Conservation (phyloP, 768 basidiomycete genomes). For the Dentipellis sp. region DNA sequence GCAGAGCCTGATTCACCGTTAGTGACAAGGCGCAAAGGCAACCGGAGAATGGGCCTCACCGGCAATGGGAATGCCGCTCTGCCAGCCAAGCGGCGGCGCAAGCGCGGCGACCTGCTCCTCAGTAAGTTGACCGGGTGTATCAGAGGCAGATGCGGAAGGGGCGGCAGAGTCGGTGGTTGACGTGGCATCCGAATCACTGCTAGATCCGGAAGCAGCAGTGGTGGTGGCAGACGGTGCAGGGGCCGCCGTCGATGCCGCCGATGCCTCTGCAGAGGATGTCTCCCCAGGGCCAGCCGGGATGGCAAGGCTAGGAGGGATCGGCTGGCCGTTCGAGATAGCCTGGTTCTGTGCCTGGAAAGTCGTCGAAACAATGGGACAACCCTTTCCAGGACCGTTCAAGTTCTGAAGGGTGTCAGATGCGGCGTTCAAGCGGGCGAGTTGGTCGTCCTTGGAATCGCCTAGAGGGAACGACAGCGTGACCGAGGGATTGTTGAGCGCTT, state of each 20-base stretch:
- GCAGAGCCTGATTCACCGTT: slow-evolving; percentile 13
- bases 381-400: slow-evolving; percentile 17
- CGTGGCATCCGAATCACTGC: neutral
- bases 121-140: neutral
- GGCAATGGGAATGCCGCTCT: slow-evolving; percentile 15
- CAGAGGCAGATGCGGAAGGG: neutral
- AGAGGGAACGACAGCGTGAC: slow-evolving; percentile 18
- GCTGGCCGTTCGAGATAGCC: neutral
- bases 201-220: neutral
- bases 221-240: too few relatives aligned
- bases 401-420: slow-evolving; percentile 20
- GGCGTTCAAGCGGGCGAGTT: slow-evolving; percentile 16
- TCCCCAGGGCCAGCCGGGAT: neutral
- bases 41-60: neutral
- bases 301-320: neutral
- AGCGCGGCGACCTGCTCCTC: slow-evolving; percentile 5
- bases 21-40: neutral
- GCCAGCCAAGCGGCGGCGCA: slow-evolving; percentile 16
- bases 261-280: neutral
- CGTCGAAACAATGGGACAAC: slow-evolving; percentile 18
- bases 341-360: slow-evolving; percentile 13
- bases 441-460: slow-evolving; percentile 12
- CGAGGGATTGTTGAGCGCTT: slow-evolving; percentile 18
- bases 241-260: too few relatives aligned
- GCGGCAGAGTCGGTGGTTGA: neutral